A percentile compares a stretch with the other conserved stretches of the same genome.
Evolutionary conservation across 225 moss, liverwort and hornwort genomes (phyloP).

Genomic region (Bryum argenteum): DNA sequence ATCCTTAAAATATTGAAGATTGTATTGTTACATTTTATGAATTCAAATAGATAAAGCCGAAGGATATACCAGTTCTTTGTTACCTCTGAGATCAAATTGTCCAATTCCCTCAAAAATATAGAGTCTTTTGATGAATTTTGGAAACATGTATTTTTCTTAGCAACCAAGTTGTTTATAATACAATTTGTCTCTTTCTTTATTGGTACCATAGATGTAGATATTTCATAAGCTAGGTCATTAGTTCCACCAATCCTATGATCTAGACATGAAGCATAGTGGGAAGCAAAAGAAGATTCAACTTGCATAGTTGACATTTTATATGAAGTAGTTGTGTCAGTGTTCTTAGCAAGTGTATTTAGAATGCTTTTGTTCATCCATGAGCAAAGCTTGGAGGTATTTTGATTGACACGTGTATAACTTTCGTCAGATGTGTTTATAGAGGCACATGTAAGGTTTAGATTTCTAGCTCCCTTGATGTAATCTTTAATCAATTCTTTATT

Average conservation of each 20-base stretch:
- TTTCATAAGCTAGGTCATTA: background rate
- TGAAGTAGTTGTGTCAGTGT: constrained; percentile 1
- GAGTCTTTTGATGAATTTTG: constrained; percentile 4
- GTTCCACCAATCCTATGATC: constrained; percentile 15
- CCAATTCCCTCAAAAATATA: constrained; percentile 27
- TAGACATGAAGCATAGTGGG: background rate
- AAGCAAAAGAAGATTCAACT: constrained; percentile 5
- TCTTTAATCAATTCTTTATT: constrained; percentile 7
- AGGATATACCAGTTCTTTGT: constrained; percentile 18
- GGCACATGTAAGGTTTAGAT: background rate
- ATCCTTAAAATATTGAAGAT: too few species aligned
- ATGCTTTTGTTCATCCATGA: background rate
- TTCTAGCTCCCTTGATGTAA: constrained; percentile 10
- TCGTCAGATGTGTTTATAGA: background rate
- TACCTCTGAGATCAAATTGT: constrained; percentile 53
- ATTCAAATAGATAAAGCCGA: constrained; percentile 12
- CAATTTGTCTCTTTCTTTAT: constrained; percentile 11
- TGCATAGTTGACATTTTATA: constrained; percentile 10
- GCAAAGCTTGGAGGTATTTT: background rate
- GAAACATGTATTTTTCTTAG: constrained; percentile 17
- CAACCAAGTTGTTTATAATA: background rate
- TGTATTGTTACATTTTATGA: too few species aligned
- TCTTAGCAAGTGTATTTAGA: background rate
- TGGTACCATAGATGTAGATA: constrained; percentile 8
- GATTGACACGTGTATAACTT: background rate